Evolutionary conservation across 73 alveolate species (phyloP).

Genomic region (Uronychia binucleata): DNA sequence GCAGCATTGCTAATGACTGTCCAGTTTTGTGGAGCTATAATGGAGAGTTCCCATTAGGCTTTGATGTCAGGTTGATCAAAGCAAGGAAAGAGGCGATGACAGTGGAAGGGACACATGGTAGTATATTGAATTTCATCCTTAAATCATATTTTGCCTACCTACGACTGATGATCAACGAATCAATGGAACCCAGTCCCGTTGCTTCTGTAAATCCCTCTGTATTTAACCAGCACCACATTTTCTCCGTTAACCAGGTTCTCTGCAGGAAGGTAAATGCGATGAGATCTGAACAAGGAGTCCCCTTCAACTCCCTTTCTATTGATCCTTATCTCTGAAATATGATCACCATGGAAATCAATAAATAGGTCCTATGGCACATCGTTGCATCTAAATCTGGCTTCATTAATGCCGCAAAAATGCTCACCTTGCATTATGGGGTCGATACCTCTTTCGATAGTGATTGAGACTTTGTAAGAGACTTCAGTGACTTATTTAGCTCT

Average conservation of each 20-base stretch:
- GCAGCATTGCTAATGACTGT: conserved; percentile 80
- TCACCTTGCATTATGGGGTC: conserved; percentile 21
- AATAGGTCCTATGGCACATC: conserved; percentile 35
- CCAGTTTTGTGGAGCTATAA: conserved; percentile 87
- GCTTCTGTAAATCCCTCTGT: conserved; percentile 53
- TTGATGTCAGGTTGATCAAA: conserved; percentile 95
- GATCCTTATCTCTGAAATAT: conserved; percentile 2
- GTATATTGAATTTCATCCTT: conserved; percentile 73
- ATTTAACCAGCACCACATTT: conserved; percentile 41
- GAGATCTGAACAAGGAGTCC: conserved; percentile 19
- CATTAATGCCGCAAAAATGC: conserved; percentile 38
- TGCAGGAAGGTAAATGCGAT: conserved; percentile 14
- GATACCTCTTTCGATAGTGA: conserved; percentile 28
- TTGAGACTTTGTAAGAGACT: conserved; percentile 11
- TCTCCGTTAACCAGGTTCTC: background rate
- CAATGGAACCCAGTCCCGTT: conserved; percentile 96
- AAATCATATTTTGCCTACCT: conserved; percentile 85
- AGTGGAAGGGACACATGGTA: conserved; percentile 91
- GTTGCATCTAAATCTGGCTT: conserved; percentile 6
- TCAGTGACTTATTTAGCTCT: conserved; percentile 8
- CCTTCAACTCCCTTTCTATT: background rate
- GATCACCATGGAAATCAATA: conserved; percentile 52
- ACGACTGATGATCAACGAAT: conserved; percentile 89
- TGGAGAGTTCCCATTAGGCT: conserved; percentile 72
- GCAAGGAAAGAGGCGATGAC: conserved; percentile 94